Percentiles rank a stretch among this genome's conserved stretches.
phyloP scores from a whole-genome alignment of 106 monocot species.

The Gastrodia elata region DNA sequence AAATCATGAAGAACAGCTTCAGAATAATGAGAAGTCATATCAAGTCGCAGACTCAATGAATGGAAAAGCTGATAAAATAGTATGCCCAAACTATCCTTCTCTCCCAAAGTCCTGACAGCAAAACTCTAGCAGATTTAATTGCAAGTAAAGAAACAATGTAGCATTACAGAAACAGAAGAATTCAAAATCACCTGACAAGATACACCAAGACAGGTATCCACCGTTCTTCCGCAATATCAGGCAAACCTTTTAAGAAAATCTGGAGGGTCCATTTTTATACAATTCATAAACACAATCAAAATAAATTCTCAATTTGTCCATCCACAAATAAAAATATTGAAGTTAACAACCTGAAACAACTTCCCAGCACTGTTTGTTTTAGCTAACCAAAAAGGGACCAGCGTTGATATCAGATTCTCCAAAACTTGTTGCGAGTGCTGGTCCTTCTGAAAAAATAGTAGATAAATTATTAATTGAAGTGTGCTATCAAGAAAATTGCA shows the following conservation, averaged over 20 bases:
- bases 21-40: slow-evolving; percentile 14
- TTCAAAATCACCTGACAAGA: slow-evolving; percentile 43
- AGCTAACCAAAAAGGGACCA: slow-evolving; percentile 81
- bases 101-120: slow-evolving; percentile 69
- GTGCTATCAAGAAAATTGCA: neutral
- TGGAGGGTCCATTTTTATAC: slow-evolving; percentile 21
- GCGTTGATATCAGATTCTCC: slow-evolving; percentile 65
- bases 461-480: neutral
- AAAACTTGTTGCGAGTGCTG: slow-evolving; percentile 69
- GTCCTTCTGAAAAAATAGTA: slow-evolving; percentile 33
- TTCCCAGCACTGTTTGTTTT: slow-evolving; percentile 42
- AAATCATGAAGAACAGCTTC: slow-evolving; percentile 8
- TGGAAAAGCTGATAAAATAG: slow-evolving; percentile 48
- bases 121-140: neutral
- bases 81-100: slow-evolving; percentile 46
- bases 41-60: slow-evolving; percentile 28
- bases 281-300: neutral
- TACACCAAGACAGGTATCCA: slow-evolving; percentile 61
- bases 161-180: neutral
- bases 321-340: neutral
- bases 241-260: slow-evolving; percentile 76
- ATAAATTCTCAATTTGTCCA: neutral
- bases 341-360: slow-evolving; percentile 55
- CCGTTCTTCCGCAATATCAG: slow-evolving; percentile 53
- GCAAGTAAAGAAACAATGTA: slow-evolving; percentile 4